Evolutionary conservation across 2,329 filamentous ascomycete genomes (phyloP), one percentile per base, ranked within the genome.

Genomic region (Fonsecaea monophora): DNA sequence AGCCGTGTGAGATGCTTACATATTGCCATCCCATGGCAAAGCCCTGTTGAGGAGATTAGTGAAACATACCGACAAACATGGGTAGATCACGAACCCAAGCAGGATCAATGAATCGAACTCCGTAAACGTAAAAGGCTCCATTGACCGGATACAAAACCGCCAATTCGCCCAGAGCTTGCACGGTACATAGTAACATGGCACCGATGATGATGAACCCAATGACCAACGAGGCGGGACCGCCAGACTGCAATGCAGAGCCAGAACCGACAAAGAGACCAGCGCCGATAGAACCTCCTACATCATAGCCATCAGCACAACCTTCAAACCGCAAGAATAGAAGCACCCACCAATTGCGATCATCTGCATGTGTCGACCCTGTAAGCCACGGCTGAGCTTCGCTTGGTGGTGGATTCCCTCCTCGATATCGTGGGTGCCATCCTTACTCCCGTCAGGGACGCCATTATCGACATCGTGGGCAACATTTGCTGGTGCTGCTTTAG

Each of bases 21-120:
- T 97, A 96, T 84, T 96, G 96, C 92, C 92, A 96, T 12, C 93
- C 93, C 91, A 97, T 95, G 59, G 92, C 92, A 75, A 96, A 96
- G 0, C 93, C 68, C 68, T 64, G 54, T 35, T n/a, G 10, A 12
- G 30, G n/a, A 45, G 7, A 18, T 60, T 30, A 42, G 55, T 35
- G 12, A 32, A 30, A 56, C 8, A 59, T 56, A 35, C 18, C 3
- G 13, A 50, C 10, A n/a, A n/a, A 15, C 13, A 13, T 18, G 5
- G 18, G 35, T 38, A 30, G 54, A 45, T 15, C 12, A 68, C 66
- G 30, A 15, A 93, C 59, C 92, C 92, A 97, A 0, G 94, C 93
- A 0, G 94, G 94, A 75, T 97, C 93, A n/a, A 98, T 80, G 74
- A 98, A 97, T 15, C 94, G 88, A 38, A 92, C 96, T 12, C 92